Evolutionary conservation across 108 stramenopile species (phyloP), one percentile per base, ranked within the genome.

Genomic region (Pseudonitzschia delicatissima): DNA sequence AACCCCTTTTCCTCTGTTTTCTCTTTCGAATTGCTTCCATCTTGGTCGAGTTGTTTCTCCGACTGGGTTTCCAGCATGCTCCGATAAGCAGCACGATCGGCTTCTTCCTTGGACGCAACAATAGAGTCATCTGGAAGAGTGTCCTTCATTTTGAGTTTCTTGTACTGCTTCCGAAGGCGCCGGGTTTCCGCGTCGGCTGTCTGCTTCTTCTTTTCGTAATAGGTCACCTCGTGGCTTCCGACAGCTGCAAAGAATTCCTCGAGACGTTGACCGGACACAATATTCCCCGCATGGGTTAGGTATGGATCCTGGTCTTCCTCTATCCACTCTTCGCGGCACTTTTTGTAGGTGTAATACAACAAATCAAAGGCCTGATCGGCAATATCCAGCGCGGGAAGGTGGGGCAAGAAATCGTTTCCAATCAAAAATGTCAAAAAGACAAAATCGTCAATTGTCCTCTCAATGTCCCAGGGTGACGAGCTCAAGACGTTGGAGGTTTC

Each of bases 341-440:
- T 47, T 57, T 96, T 96, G 88, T 98, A 98, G 7, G 91, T 87
- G 63, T 85, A 82, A 69, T 96, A 93, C 4, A 98, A 66, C 55
- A 97, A 86, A 71, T 97, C 96, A 69, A 98, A 90, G 5, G 96
- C 98, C 26, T 96, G 90, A 51, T 98, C 98, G 28, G 87, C 93
- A 72, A 98, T 98, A 71, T 96, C 96, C 20, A 98, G 65, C 29
- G 96, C 94, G 26, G 98, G 98, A 88, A 97, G 87, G 79, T 97
- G 96, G 18, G 98, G 98, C 42, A 98, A 73, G 80, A 99, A 99
- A 62, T 99, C 98, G 77, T 99, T 99, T 37, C 98, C 98, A 12
- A 98, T 95, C 51, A 99, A 84, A 52, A 98, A 92, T 45, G 96
- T 98, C 88, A 99, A 88, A 71, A 99, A 94, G 5, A 99, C 97